Evolutionary conservation across 176 grass and related monocot species (phyloP), one percentile per base, ranked within the genome.

Genomic region (Melocanna baccifera): DNA sequence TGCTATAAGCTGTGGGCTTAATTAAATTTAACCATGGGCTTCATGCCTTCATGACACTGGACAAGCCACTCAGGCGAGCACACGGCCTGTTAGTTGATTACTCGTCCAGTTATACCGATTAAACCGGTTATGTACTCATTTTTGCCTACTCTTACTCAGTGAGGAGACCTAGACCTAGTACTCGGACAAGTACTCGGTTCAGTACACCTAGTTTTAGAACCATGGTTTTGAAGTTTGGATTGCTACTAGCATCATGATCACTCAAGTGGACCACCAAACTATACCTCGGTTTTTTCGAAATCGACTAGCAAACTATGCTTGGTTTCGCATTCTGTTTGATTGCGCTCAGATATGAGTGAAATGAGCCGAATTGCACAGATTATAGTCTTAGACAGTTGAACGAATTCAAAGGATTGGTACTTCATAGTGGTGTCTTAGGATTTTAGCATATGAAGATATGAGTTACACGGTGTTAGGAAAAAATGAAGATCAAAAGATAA

Each of bases 141-240:
- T 32, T 32, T 32, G 30, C 30, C 30, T 32, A 2, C 1, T 32
- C 30, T 1, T 32, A 32, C 30, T 32, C 30, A 3, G 30, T 32
- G 30, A 32, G 1, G 1, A 3, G 30, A 32, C 30, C 30, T 32
- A 32, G 1, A 2, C 30, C 30, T 32, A 32, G 30, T 32, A 2
- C 1, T 2, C 1, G 3, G 30, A 3, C 1, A 3, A 32, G 30
- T 32, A 32, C 30, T 32, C 1, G 1, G 1, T 3, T 3, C 0
- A 32, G 30, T 32, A 32, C 30, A 32, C 30, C 30, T 32, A 32
- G 30, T 32, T 32, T 32, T 32, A 2, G 30, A 2, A 32, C 30
- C 30, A 32, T 32, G 1, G n/a, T n/a, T n/a, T n/a, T n/a, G n/a
- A 67, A 18, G 58, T n/a, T 74, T 46, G 13, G 14, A 16, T 70